Conservation (phyloP, 1,139 yeast species). For the Pneumocystis carinii region DNA sequence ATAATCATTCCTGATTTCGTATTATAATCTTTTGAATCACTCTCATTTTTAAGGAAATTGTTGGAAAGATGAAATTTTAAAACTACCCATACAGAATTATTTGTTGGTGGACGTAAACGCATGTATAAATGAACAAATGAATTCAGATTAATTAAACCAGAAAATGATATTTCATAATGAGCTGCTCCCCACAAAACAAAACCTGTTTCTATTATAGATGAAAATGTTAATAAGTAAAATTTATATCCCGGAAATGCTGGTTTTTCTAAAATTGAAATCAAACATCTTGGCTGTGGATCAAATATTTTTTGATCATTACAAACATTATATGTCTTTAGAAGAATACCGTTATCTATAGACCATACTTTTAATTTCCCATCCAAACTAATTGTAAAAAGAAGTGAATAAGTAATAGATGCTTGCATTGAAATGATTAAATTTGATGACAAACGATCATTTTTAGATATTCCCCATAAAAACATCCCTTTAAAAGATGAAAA, state of each 20-base stretch:
- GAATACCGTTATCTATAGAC: conserved; percentile 5
- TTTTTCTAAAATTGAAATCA: neutral
- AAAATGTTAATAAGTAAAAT: conserved; percentile 1
- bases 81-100: conserved; percentile 1
- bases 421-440: conserved; percentile 9
- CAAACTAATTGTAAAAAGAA: conserved; percentile 9
- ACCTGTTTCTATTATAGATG: neutral
- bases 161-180: neutral
- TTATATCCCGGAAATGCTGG: neutral
- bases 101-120: neutral
- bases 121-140: neutral
- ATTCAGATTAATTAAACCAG: neutral
- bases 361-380: conserved; percentile 10
- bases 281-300: neutral
- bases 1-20: neutral
- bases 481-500: conserved; percentile 9
- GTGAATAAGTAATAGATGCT: neutral
- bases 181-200: neutral
- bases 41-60: neutral
- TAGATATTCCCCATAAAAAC: conserved; percentile 8
- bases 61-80: neutral
- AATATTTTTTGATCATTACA: conserved; percentile 1
- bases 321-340: conserved; percentile 6
- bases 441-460: conserved; percentile 1
- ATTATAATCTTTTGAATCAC: neutral